Evolutionary conservation across 208 protist species (phyloP).

Genomic region (Crithidia expoeki): DNA sequence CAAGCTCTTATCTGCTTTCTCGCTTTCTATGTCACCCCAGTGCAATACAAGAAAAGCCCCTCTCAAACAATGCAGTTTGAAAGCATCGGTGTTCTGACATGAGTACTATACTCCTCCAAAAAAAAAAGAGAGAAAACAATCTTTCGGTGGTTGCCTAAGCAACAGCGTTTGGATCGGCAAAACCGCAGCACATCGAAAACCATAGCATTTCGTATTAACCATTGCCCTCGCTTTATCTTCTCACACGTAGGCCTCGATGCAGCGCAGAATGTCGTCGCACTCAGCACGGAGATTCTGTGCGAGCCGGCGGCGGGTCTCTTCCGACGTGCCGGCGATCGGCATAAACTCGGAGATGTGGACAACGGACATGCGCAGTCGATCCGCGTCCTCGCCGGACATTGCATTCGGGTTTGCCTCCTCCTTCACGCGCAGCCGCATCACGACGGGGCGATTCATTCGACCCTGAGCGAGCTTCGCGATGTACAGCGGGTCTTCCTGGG

Average conservation of each 20-base stretch:
- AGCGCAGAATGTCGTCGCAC: slow-evolving; percentile 82
- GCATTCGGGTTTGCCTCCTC: slow-evolving; percentile 66
- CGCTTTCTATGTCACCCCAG: too few relatives aligned
- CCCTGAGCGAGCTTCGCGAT: slow-evolving; percentile 75
- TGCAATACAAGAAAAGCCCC: too few relatives aligned
- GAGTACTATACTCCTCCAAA: too few relatives aligned
- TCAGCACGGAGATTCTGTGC: slow-evolving; percentile 71
- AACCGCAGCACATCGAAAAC: neutral
- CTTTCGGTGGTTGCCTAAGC: too few relatives aligned
- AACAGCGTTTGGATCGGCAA: neutral
- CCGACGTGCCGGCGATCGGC: slow-evolving; percentile 66
- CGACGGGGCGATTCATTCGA: slow-evolving; percentile 86
- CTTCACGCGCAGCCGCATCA: slow-evolving; percentile 90
- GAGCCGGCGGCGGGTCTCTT: slow-evolving; percentile 70
- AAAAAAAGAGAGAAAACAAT: too few relatives aligned
- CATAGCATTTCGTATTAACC: neutral
- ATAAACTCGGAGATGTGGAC: slow-evolving; percentile 87
- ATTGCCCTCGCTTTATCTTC: neutral
- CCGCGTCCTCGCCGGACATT: slow-evolving; percentile 59
- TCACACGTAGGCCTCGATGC: slow-evolving; percentile 82
- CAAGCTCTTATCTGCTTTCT: too few relatives aligned
- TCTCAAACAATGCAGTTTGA: too few relatives aligned
- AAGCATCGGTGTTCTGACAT: too few relatives aligned
- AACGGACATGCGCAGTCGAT: slow-evolving; percentile 83
- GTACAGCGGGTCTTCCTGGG: slow-evolving; percentile 80